phyloP scores from a whole-genome alignment of 2,329 filamentous ascomycete species.

The Gnomoniopsis sp. region DNA sequence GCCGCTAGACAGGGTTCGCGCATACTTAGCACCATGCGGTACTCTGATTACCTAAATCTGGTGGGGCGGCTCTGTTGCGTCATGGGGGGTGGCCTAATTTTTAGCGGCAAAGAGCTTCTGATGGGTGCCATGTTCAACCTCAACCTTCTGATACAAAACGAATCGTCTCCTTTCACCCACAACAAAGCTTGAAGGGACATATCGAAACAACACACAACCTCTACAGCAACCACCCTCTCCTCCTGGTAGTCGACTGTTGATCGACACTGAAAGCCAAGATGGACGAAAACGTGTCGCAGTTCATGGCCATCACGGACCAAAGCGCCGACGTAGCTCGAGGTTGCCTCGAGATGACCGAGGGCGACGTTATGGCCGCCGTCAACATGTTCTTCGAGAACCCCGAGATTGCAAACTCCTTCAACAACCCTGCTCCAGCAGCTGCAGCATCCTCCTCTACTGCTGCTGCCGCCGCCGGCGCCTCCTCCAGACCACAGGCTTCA shows the following conservation, averaged over 20 bases:
- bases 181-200: not conserved
- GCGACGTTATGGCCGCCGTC: slow-evolving; percentile 80
- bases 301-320: slow-evolving; percentile 77
- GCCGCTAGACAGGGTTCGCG: not conserved
- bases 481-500: slow-evolving; percentile 20
- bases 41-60: not conserved
- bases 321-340: slow-evolving; percentile 71
- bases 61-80: not conserved
- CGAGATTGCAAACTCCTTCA: slow-evolving; percentile 57
- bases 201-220: not conserved
- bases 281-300: slow-evolving; percentile 68
- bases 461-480: slow-evolving; percentile 19
- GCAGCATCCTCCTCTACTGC: slow-evolving; percentile 30
- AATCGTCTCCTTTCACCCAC: not conserved
- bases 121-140: not conserved
- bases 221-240: slow-evolving; percentile 6
- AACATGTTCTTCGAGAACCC: slow-evolving; percentile 88
- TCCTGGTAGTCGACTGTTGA: not conserved
- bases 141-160: too few relatives aligned
- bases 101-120: not conserved
- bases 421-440: slow-evolving; percentile 3
- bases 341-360: slow-evolving; percentile 81
- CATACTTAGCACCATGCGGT: not conserved
- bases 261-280: slow-evolving; percentile 38
- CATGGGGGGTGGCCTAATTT: not conserved